phyloP scores from a whole-genome alignment of 371 early-diverging fungal species.

The Cokeromyces recurvatus region DNA sequence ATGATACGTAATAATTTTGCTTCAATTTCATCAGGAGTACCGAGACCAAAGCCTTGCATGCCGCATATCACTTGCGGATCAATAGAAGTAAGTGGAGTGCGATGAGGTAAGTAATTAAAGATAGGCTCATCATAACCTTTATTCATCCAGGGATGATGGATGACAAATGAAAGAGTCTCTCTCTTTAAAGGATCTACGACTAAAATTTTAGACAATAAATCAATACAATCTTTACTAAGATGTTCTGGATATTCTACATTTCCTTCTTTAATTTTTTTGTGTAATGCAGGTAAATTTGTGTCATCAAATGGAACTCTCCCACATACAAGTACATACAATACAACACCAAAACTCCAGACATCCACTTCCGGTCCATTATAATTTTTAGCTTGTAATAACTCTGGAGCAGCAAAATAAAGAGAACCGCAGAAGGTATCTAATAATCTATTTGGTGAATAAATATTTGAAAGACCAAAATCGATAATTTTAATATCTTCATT shows the following conservation, averaged over 20 bases:
- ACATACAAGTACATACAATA: conserved; percentile 80
- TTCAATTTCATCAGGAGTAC: conserved; percentile 27
- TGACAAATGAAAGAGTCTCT: conserved; percentile 53
- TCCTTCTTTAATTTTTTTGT: conserved; percentile 62
- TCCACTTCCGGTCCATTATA: conserved; percentile 91
- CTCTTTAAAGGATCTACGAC: conserved; percentile 59
- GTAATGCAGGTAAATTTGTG: conserved; percentile 56
- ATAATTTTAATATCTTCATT: conserved; percentile 60
- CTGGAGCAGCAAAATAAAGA: conserved; percentile 83
- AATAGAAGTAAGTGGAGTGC: conserved; percentile 26
- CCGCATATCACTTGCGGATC: conserved; percentile 37
- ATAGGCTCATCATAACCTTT: conserved; percentile 52
- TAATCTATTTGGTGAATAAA: conserved; percentile 59
- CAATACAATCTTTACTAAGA: conserved; percentile 57
- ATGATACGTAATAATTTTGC: conserved; percentile 25
- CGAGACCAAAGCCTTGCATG: conserved; percentile 47
- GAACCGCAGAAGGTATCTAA: conserved; percentile 84
- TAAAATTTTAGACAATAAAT: conserved; percentile 63
- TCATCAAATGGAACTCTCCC: conserved; percentile 89
- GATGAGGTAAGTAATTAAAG: conserved; percentile 29
- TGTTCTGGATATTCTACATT: conserved; percentile 44
- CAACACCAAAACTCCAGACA: conserved; percentile 89
- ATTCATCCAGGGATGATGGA: conserved; percentile 74
- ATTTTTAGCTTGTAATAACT: conserved; percentile 75
- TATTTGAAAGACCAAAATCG: conserved; percentile 89